These are phyloP conservation scores for Sarcodon sp. DNA, from an alignment of 768 basidiomycete genomes.

Conservation along the genomic window DNA sequence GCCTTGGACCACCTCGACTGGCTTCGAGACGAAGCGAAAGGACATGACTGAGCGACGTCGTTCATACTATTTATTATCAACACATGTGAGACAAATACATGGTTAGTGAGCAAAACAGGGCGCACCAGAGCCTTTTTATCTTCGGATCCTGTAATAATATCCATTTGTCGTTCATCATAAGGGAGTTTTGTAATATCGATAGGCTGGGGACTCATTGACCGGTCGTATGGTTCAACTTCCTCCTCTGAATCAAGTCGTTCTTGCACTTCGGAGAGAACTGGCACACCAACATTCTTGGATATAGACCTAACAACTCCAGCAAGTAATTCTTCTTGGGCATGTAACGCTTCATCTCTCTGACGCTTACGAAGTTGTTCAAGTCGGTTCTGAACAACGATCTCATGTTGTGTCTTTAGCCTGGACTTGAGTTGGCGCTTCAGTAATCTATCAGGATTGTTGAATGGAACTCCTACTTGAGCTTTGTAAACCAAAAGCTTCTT, in stretches of 20 bases:
- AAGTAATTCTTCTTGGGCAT: constrained; percentile 83
- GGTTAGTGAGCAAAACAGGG: constrained; percentile 4
- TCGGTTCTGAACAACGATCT: constrained; percentile 93
- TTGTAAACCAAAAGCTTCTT: constrained; percentile 95
- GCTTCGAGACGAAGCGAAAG: constrained; percentile 79
- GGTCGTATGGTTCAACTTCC: constrained; percentile 68
- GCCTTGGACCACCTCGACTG: constrained; percentile 37
- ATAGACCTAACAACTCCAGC: constrained; percentile 63
- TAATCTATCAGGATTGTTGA: background rate
- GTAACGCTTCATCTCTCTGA: constrained; percentile 91
- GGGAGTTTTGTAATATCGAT: constrained; percentile 59
- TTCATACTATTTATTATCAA: constrained; percentile 37
- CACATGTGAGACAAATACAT: constrained; percentile 3
- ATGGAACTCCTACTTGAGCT: constrained; percentile 53
- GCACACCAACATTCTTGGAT: constrained; percentile 29
- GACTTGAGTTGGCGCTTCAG: constrained; percentile 36
- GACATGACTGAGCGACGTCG: constrained; percentile 73
- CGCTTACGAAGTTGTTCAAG: constrained; percentile 91
- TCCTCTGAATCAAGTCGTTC: constrained; percentile 30
- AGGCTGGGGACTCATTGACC: constrained; percentile 76
- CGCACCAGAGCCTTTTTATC: constrained; percentile 55
- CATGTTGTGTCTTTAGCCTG: constrained; percentile 84
- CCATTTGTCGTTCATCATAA: constrained; percentile 71
- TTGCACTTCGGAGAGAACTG: constrained; percentile 18
- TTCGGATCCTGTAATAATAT: constrained; percentile 58